Evolutionary conservation across 768 basidiomycete species (phyloP), one percentile per base, ranked within the genome.

Genomic region (Pleurotus pulmonarius): DNA sequence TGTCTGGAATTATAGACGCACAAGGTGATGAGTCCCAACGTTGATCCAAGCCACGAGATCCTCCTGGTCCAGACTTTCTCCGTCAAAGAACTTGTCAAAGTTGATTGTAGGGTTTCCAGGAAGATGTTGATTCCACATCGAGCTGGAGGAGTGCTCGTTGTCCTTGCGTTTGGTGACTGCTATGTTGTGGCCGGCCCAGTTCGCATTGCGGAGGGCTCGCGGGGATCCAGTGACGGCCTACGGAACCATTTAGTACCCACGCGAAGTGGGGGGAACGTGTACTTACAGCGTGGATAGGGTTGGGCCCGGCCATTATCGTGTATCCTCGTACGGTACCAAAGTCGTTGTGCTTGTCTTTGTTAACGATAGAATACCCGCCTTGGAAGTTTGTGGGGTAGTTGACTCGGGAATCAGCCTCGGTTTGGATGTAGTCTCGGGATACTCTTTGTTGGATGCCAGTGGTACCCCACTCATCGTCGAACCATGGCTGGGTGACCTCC

Each of bases 1-100:
- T 45, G 4, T 20, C 11, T 15, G 22, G 15, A 41, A 40, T 20
- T 13, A 40, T 20, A 46, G 11, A 58, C 75, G 39, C 56, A 81
- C 80, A 47, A 86, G 69, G 61, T 87, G 86, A 65, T 88, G 86
- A 70, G 76, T 87, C n/a, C 86, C 86, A 26, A 87, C 59, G 59
- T 86, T 86, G 54, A 87, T 63, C 83, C 85, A 88, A n/a, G 79
- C 78, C 2, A 87, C 85, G 8, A 88, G 67, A 64, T 88, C 86
- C 61, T 83, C 75, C 62, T 87, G 85, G 0, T 77, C 79, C 43
- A 88, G 74, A 56, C 76, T 80, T 68, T 88, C 86, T 4, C 79
- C 80, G 59, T 87, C 75, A 65, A 86, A 86, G 69, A 84, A 85
- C 44, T 76, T 74, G 67, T 83, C 78, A 65, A 84, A 86, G 63